Percentiles rank a stretch among this genome's conserved stretches.
phyloP scores from a whole-genome alignment of 1,284 basidiomycete genomes.

The Neotropicomus parvogracilis region DNA sequence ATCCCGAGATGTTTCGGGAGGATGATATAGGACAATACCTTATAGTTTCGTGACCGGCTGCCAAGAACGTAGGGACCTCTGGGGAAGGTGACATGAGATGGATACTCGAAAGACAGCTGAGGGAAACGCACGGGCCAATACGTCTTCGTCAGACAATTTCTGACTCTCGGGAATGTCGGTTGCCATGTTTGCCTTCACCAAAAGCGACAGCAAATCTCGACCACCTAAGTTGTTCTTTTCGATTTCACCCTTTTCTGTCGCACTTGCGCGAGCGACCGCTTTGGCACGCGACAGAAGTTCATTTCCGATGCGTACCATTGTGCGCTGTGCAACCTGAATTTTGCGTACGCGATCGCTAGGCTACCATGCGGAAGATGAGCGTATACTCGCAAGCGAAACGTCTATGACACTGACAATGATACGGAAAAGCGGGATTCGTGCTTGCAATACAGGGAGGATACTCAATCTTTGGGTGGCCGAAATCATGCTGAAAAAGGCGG shows the following conservation, averaged over 20 bases:
- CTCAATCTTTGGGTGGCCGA: slow-evolving; percentile 22
- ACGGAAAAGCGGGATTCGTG: slow-evolving; percentile 41
- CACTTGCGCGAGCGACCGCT: slow-evolving; percentile 31
- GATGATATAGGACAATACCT: slow-evolving; percentile 36
- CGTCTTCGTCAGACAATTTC: slow-evolving; percentile 67
- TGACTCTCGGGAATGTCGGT: slow-evolving; percentile 54
- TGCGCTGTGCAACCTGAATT: slow-evolving; percentile 19
- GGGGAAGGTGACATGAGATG: neutral
- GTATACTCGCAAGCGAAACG: neutral
- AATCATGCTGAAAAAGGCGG: slow-evolving; percentile 47
- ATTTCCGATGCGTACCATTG: slow-evolving; percentile 40
- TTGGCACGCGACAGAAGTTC: slow-evolving; percentile 47
- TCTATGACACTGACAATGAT: slow-evolving; percentile 36
- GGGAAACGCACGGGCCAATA: slow-evolving; percentile 60
- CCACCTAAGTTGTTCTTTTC: slow-evolving; percentile 34
- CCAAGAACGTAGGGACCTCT: slow-evolving; percentile 41
- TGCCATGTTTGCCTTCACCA: slow-evolving; percentile 66
- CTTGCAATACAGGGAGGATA: slow-evolving; percentile 35
- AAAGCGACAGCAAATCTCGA: slow-evolving; percentile 51
- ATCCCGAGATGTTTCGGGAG: neutral
- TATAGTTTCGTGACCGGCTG: slow-evolving; percentile 79
- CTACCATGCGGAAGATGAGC: slow-evolving; percentile 9
- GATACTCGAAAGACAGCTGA: too few relatives aligned
- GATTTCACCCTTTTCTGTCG: slow-evolving; percentile 17
- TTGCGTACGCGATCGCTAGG: slow-evolving; percentile 14